Percentiles rank a stretch among this genome's conserved stretches.
Evolutionary conservation across 2,329 filamentous ascomycete genomes (phyloP).

Genomic region (Colletotrichum tamarilloi): DNA sequence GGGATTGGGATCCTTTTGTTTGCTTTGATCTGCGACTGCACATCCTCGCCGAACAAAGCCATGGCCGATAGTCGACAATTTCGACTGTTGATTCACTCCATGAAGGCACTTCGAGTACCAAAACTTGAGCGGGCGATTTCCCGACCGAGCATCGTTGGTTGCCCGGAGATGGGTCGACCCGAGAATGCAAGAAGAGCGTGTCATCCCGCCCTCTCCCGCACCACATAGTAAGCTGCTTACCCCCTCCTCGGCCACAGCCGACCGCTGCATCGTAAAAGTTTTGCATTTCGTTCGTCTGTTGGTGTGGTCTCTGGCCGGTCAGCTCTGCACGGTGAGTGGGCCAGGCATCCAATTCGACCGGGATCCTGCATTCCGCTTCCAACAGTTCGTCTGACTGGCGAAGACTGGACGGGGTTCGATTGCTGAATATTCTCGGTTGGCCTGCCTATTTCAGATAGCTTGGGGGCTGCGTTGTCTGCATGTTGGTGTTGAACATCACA

Average conservation of each 20-base stretch:
- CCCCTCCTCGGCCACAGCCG: conserved; percentile 7
- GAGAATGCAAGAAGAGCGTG: conserved; percentile 12
- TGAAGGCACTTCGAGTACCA: not conserved
- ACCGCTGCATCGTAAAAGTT: not conserved
- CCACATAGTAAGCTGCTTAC: not conserved
- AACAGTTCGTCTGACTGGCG: not conserved
- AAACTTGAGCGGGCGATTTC: not conserved
- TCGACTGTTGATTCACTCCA: not conserved
- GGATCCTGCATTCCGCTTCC: not conserved
- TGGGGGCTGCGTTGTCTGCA: conserved; percentile 8
- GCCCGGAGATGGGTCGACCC: not conserved
- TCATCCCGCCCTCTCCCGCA: conserved; percentile 2
- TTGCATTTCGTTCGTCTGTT: not conserved
- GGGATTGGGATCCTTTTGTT: not conserved
- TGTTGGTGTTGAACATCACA: not conserved
- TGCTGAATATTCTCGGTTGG: not conserved
- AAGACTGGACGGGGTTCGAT: not conserved
- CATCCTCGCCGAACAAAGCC: not conserved
- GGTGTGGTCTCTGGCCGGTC: not conserved
- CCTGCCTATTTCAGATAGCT: conserved; percentile 16
- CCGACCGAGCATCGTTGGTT: not conserved
- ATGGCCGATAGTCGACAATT: not conserved
- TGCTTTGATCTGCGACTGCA: not conserved
- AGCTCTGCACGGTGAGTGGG: not conserved
- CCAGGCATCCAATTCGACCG: not conserved